A percentile compares a stretch with the other conserved stretches of the same genome.
These are phyloP conservation scores for Alternaria tenuissima DNA, from an alignment of 2,329 filamentous ascomycete species.

Conservation along the genomic window DNA sequence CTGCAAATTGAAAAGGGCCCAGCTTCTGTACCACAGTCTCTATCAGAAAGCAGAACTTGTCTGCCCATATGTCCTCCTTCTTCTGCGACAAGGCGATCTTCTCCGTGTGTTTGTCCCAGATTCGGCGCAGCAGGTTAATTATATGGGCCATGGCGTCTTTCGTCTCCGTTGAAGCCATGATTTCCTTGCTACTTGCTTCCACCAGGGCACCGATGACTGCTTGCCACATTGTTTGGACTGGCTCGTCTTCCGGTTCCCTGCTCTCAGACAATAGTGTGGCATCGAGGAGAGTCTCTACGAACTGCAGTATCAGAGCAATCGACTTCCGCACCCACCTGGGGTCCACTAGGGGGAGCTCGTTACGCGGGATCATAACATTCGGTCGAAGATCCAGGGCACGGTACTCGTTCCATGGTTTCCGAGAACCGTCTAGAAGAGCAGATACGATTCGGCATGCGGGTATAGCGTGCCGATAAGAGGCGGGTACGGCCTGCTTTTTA, in stretches of 20 bases:
- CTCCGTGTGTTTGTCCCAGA: conserved; percentile 69
- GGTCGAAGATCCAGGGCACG: conserved; percentile 68
- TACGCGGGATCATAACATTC: conserved; percentile 58
- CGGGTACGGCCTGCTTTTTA: conserved; percentile 4
- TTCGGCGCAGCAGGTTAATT: conserved; percentile 71
- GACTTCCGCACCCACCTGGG: conserved; percentile 86
- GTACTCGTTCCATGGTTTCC: conserved; percentile 76
- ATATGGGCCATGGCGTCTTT: conserved; percentile 79
- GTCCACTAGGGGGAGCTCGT: conserved; percentile 86
- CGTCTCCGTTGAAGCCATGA: conserved; percentile 86
- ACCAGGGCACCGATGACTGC: conserved; percentile 69
- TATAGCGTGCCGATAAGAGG: conserved; percentile 32
- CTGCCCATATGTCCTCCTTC: conserved; percentile 55
- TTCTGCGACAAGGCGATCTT: conserved; percentile 44
- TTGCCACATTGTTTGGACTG: conserved; percentile 68
- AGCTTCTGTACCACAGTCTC: conserved; percentile 60
- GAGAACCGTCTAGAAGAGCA: conserved; percentile 70
- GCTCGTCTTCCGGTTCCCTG: conserved; percentile 48
- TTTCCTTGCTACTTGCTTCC: conserved; percentile 80
- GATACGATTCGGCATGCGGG: conserved; percentile 70
- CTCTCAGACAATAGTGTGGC: conserved; percentile 56
- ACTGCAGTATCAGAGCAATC: conserved; percentile 68
- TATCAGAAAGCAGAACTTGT: conserved; percentile 61
- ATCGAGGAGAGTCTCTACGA: conserved; percentile 64
- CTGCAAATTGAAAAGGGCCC: conserved; percentile 60